A percentile compares a stretch with the other conserved stretches of the same genome.
Conservation (phyloP, 1,284 basidiomycete genomes). For the Cryptococcus sp. region DNA sequence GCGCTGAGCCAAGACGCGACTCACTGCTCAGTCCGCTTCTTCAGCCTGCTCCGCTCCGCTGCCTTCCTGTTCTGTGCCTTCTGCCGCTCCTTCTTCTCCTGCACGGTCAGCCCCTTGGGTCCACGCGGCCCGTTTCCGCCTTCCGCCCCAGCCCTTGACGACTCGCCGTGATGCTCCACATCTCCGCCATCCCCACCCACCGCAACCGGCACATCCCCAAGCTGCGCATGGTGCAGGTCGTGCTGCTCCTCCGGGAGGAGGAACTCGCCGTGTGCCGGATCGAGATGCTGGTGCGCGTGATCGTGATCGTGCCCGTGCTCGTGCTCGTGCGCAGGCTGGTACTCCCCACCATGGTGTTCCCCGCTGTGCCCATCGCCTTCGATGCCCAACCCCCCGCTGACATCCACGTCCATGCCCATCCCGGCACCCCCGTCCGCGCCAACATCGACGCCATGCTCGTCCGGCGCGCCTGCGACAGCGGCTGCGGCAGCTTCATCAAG, state of each 20-base stretch:
- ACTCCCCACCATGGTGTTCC: neutral
- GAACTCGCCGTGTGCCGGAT: no score
- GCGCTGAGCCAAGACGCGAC: conserved; percentile 9
- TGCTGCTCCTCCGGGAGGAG: neutral
- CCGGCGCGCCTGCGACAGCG: no score
- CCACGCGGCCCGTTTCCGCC: neutral
- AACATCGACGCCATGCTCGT: neutral
- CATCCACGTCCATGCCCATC: neutral
- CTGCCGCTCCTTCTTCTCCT: conserved; percentile 43
- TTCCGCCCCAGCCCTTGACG: neutral
- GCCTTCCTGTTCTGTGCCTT: conserved; percentile 46
- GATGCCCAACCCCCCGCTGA: neutral
- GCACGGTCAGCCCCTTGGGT: conserved; percentile 11
- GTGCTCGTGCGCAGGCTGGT: no score
- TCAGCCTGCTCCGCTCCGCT: conserved; percentile 42
- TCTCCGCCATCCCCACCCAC: neutral
- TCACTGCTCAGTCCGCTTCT: conserved; percentile 44
- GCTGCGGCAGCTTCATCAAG: no score
- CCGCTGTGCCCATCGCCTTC: conserved; percentile 7
- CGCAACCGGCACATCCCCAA: neutral
- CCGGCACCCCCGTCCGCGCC: no score
- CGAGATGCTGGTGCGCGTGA: neutral
- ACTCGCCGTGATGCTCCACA: neutral
- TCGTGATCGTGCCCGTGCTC: neutral
- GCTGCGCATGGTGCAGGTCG: neutral